Conservation (phyloP, 441 rosid species). For the Codiaeum variegatum region DNA sequence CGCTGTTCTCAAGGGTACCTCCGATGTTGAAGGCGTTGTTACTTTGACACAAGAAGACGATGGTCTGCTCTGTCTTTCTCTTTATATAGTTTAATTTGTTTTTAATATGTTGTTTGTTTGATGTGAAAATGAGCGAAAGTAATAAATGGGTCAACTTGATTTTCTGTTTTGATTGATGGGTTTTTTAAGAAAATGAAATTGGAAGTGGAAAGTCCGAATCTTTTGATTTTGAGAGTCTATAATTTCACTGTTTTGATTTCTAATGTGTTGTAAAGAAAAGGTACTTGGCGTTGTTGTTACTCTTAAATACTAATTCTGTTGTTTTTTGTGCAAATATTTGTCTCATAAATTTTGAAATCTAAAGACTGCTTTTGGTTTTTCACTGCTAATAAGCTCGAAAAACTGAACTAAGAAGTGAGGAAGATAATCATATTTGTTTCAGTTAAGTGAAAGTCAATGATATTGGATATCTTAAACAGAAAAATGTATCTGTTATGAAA, state of each 20-base stretch:
- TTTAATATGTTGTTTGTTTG: slow-evolving; percentile 3
- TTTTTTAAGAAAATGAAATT: background rate
- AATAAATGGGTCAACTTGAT: background rate
- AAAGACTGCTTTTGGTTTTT: background rate
- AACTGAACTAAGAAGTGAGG: background rate
- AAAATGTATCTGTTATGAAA: background rate
- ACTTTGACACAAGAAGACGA: slow-evolving; percentile 65
- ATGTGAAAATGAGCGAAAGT: slow-evolving; percentile 2
- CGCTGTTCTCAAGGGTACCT: slow-evolving; percentile 71
- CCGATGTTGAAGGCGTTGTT: slow-evolving; percentile 77
- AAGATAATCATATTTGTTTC: background rate
- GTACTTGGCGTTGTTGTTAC: too few species aligned
- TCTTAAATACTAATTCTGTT: too few species aligned
- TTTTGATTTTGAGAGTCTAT: background rate
- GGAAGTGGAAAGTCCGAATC: background rate
- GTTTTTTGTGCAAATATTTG: background rate
- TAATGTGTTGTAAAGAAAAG: background rate
- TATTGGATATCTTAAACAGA: background rate
- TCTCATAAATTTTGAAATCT: background rate
- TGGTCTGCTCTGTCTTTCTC: slow-evolving; percentile 36
- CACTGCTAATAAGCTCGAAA: slow-evolving; percentile 2
- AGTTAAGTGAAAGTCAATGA: background rate
- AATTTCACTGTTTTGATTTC: background rate
- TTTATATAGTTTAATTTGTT: background rate
- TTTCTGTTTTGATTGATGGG: slow-evolving; percentile 6